Conservation (phyloP, 768 basidiomycete species). For the Suillus subaureus region DNA sequence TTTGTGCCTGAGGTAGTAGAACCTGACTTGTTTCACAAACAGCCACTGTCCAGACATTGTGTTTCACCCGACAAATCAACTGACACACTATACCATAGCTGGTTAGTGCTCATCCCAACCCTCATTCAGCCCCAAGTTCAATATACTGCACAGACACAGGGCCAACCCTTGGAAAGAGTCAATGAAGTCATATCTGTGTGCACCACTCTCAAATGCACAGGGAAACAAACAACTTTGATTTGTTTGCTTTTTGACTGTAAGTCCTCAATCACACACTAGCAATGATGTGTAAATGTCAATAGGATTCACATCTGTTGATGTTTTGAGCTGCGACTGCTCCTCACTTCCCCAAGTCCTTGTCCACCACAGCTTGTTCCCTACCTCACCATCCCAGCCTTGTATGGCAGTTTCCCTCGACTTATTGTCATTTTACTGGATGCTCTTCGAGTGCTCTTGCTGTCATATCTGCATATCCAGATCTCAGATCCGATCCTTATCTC, state of each 20-base stretch:
- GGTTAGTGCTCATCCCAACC: conserved; percentile 1
- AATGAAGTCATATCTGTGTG: conserved; percentile 5
- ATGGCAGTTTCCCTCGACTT: conserved; percentile 30
- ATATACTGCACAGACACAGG: conserved; percentile 3
- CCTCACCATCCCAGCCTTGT: conserved; percentile 20
- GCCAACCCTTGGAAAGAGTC: conserved; percentile 1
- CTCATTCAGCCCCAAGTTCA: not conserved
- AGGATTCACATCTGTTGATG: conserved; percentile 20
- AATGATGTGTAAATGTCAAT: not conserved
- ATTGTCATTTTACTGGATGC: conserved; percentile 33
- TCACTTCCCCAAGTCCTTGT: conserved; percentile 28
- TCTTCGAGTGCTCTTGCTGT: conserved; percentile 40
- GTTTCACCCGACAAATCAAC: conserved; percentile 1
- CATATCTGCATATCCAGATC: too few species aligned
- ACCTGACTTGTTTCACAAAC: not conserved
- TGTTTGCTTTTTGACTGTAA: conserved; percentile 9
- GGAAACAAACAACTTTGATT: not conserved
- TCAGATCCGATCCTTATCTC: too few species aligned
- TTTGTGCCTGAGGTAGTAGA: not conserved
- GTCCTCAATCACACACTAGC: not conserved
- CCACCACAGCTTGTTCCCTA: conserved; percentile 36
- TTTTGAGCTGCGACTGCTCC: conserved; percentile 28
- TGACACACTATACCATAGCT: not conserved
- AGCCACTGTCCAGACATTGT: not conserved
- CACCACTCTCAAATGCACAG: not conserved